phyloP scores from a whole-genome alignment of 768 basidiomycete genomes.

The Cystofilobasidium macerans region DNA sequence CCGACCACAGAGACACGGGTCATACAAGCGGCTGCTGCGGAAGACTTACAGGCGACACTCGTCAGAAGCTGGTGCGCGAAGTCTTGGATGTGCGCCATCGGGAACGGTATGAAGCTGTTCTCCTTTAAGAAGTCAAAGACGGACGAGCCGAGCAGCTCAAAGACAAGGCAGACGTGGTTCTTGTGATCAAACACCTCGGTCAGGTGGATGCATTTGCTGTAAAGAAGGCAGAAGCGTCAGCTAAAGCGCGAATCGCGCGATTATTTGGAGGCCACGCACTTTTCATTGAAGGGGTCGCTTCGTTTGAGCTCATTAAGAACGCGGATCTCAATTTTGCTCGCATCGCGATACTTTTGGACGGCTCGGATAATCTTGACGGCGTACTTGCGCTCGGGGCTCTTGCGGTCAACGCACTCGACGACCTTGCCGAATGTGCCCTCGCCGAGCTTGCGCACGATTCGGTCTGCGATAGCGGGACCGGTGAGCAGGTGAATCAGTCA shows the following conservation, averaged over 20 bases:
- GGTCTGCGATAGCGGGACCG: conserved; percentile 49
- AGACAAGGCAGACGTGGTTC: conserved; percentile 95
- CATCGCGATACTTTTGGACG: conserved; percentile 97
- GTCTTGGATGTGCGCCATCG: conserved; percentile 87
- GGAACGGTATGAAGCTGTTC: conserved; percentile 92
- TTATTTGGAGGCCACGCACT: conserved; percentile 53
- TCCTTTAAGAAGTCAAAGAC: conserved; percentile 98
- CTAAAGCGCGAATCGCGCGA: not conserved
- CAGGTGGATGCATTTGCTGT: conserved; percentile 94
- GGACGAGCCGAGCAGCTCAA: conserved; percentile 89
- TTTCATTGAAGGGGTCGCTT: conserved; percentile 71
- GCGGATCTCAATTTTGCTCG: conserved; percentile 93
- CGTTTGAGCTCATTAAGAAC: conserved; percentile 84
- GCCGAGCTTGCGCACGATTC: conserved; percentile 76
- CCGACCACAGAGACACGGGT: not conserved
- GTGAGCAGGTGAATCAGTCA: not conserved
- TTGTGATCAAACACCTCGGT: conserved; percentile 90
- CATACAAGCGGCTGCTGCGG: not conserved
- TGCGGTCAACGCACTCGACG: conserved; percentile 75
- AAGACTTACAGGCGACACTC: conserved; percentile 78
- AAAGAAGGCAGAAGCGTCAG: not conserved
- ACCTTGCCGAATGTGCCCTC: conserved; percentile 99
- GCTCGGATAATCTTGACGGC: conserved; percentile 99
- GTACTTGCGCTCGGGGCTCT: conserved; percentile 60
- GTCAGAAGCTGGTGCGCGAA: conserved; percentile 85